A percentile compares a stretch with the other conserved stretches of the same genome.
These are phyloP conservation scores for Barnettozyma botsteinii DNA, from an alignment of 805 yeast genomes.

Conservation along the genomic window DNA sequence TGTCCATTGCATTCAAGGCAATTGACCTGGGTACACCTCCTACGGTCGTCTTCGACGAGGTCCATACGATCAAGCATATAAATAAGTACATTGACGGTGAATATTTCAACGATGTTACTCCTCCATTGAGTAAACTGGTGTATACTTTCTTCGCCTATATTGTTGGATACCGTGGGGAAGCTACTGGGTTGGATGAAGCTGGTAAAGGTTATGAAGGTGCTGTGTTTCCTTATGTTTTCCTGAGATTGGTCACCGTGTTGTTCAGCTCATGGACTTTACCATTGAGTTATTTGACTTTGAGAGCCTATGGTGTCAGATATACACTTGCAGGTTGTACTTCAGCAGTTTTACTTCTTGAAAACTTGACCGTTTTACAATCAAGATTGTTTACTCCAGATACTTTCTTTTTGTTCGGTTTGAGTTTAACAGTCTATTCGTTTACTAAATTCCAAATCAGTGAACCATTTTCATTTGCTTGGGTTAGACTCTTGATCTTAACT, in stretches of 20 bases:
- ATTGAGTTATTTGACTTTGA: slow-evolving; percentile 48
- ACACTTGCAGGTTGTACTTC: slow-evolving; percentile 46
- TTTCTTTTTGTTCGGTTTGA: slow-evolving; percentile 38
- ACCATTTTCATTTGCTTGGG: slow-evolving; percentile 50
- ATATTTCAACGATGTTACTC: slow-evolving; percentile 67
- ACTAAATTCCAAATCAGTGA: slow-evolving; percentile 41
- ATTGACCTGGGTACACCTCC: slow-evolving; percentile 32
- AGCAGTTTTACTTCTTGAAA: slow-evolving; percentile 52
- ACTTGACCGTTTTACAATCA: slow-evolving; percentile 51
- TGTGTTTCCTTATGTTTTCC: slow-evolving; percentile 42
- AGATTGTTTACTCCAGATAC: slow-evolving; percentile 45
- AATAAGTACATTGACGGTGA: slow-evolving; percentile 47
- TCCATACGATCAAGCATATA: slow-evolving; percentile 36
- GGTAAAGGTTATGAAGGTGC: slow-evolving; percentile 13
- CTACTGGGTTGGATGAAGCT: slow-evolving; percentile 11
- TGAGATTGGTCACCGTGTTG: slow-evolving; percentile 53
- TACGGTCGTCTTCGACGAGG: slow-evolving; percentile 45
- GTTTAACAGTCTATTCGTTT: slow-evolving; percentile 46
- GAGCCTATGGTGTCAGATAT: slow-evolving; percentile 49
- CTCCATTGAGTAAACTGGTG: slow-evolving; percentile 61
- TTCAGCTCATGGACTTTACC: slow-evolving; percentile 49
- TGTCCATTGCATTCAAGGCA: slow-evolving; percentile 26
- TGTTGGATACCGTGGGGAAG: slow-evolving; percentile 44
- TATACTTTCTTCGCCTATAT: slow-evolving; percentile 48
- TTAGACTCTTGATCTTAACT: slow-evolving; percentile 39